Percentiles rank a stretch among this genome's conserved stretches.
phyloP scores from a whole-genome alignment of 75 land plant genomes.

The Cunninghamia lanceolata region DNA sequence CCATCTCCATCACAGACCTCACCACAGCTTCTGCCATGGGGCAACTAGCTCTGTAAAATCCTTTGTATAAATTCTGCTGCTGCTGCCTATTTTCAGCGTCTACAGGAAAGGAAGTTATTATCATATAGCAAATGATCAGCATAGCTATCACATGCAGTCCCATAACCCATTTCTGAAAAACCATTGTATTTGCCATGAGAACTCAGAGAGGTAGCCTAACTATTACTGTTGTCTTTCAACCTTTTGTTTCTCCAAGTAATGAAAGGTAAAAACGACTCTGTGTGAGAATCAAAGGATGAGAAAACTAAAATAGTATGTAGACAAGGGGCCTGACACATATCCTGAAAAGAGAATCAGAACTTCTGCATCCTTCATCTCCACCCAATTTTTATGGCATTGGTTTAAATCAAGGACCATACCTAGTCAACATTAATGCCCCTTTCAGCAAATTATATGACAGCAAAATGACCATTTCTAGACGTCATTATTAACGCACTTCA shows the following conservation, averaged over 20 bases:
- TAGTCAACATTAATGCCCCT: not conserved
- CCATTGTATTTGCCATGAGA: not conserved
- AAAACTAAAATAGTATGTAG: not conserved
- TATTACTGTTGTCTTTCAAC: not conserved
- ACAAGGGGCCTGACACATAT: not conserved
- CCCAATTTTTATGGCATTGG: not conserved
- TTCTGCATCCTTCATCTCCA: not conserved
- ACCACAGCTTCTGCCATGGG: conserved; percentile 55
- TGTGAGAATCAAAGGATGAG: not conserved
- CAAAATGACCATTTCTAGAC: not conserved
- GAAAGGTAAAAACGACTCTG: not conserved
- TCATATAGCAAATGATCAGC: not conserved
- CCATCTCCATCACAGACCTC: conserved; percentile 35
- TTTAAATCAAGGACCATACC: not conserved
- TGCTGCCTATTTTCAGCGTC: not conserved
- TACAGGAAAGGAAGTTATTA: not conserved
- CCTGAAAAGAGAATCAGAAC: not conserved
- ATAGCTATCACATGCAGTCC: not conserved
- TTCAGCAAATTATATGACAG: not conserved
- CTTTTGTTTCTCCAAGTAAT: not conserved
- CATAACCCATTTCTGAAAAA: not conserved
- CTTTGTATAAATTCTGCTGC: not conserved
- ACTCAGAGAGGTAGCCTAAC: too few species aligned
- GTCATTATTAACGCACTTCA: not conserved
- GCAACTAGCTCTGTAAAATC: conserved; percentile 36